Conservation (phyloP, 148 eudicot genomes). For the Talinum fruticosum region DNA sequence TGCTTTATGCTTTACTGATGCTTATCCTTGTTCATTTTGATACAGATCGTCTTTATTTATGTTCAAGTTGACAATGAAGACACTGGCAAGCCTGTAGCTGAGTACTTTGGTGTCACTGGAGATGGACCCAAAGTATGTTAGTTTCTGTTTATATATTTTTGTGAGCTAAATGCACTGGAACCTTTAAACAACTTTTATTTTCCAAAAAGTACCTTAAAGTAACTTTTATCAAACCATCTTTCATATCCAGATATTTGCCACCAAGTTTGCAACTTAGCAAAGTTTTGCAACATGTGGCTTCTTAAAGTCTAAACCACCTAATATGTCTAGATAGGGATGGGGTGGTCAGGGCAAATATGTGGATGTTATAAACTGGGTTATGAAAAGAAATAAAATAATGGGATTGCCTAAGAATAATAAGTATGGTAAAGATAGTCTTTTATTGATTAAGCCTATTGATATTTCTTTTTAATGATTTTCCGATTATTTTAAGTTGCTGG, state of each 20-base stretch:
- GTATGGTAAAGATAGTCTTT: not conserved
- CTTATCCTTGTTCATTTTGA: not conserved
- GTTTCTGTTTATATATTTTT: not conserved
- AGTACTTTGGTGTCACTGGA: constrained; percentile 79
- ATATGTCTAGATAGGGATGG: not conserved
- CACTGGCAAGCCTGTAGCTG: constrained; percentile 84
- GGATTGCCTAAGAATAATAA: not conserved
- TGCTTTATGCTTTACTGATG: not conserved
- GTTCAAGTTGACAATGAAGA: constrained; percentile 84
- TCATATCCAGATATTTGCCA: not conserved
- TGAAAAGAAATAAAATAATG: not conserved
- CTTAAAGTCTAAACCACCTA: not conserved
- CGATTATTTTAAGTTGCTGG: not conserved
- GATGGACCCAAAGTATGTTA: constrained; percentile 55
- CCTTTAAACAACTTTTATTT: not conserved
- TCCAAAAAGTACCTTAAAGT: not conserved
- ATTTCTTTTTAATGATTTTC: constrained; percentile 4
- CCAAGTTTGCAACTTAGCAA: not conserved
- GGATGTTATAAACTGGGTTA: not conserved
- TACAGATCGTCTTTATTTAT: constrained; percentile 77
- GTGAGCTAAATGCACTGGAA: not conserved
- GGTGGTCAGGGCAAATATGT: not conserved
- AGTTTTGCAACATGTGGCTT: not conserved
- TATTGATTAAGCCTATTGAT: not conserved
- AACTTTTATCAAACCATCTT: not conserved